A percentile compares a stretch with the other conserved stretches of the same genome.
Conservation (phyloP, 2,329 filamentous ascomycete species). For the Alternaria alternata region DNA sequence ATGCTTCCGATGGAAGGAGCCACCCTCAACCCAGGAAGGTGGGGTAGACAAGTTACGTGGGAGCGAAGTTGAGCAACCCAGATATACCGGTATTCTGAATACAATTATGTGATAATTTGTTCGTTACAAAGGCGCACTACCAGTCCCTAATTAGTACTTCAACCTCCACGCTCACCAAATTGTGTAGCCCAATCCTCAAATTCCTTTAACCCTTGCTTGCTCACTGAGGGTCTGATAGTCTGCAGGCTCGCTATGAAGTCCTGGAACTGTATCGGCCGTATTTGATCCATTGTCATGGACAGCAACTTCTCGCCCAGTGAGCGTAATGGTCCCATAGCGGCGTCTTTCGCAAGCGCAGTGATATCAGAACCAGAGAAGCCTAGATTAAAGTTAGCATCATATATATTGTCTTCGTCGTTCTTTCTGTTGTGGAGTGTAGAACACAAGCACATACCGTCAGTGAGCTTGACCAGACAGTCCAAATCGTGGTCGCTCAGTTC, state of each 20-base stretch:
- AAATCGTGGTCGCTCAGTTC: conserved; percentile 76
- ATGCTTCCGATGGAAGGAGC: conserved; percentile 19
- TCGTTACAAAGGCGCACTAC: not conserved
- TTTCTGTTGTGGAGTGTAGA: not conserved
- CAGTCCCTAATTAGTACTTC: conserved; percentile 6
- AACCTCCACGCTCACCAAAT: conserved; percentile 91
- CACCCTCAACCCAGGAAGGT: conserved; percentile 16
- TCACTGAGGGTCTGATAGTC: conserved; percentile 90
- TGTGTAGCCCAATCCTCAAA: conserved; percentile 95
- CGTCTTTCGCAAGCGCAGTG: conserved; percentile 94
- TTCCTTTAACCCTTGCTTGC: conserved; percentile 80
- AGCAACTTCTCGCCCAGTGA: conserved; percentile 89
- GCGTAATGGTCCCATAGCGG: conserved; percentile 93
- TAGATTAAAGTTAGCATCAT: conserved; percentile 50
- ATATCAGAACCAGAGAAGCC: conserved; percentile 99
- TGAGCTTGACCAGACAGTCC: conserved; percentile 75
- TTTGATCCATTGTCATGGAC: conserved; percentile 92
- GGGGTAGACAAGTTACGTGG: not conserved
- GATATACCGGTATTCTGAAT: too few relatives aligned
- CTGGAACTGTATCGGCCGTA: conserved; percentile 80
- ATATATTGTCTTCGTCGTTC: not conserved
- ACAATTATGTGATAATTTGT: not conserved
- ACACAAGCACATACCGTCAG: conserved; percentile 72
- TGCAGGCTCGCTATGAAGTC: conserved; percentile 86
- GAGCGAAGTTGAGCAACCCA: not conserved